These are phyloP conservation scores for Beta lomatogona DNA, from an alignment of 179 eudicot genomes.

Conservation along the genomic window DNA sequence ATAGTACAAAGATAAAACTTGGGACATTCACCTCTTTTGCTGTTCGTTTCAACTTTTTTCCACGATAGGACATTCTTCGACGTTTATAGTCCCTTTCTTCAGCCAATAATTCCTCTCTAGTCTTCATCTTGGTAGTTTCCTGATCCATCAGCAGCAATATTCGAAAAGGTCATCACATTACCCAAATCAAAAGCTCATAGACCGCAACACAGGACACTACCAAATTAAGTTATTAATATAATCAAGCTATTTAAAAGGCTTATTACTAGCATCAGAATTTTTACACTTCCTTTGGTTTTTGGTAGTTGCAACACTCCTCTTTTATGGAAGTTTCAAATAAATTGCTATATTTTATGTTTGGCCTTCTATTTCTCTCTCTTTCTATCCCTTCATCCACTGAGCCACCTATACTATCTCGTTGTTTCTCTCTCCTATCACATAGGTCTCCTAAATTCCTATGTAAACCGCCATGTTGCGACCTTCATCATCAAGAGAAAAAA, in stretches of 20 bases:
- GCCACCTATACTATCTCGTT: too few species aligned
- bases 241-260: constrained; percentile 1
- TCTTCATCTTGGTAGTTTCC: constrained; percentile 59
- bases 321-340: too few species aligned
- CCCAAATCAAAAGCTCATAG: constrained; percentile 2
- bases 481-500: not conserved
- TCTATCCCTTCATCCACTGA: too few species aligned
- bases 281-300: not conserved
- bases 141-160: constrained; percentile 29
- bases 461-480: too few species aligned
- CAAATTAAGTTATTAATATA: not conserved
- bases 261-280: not conserved
- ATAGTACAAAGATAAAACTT: not conserved
- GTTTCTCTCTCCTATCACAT: too few species aligned
- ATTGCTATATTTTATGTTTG: too few species aligned
- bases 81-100: constrained; percentile 99
- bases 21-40: constrained; percentile 62
- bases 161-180: not conserved
- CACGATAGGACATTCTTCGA: constrained; percentile 95
- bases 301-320: too few species aligned
- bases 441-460: too few species aligned
- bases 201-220: not conserved
- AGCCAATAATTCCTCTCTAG: constrained; percentile 89
- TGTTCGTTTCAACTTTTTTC: constrained; percentile 82
- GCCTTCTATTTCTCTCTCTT: too few species aligned